Evolutionary conservation across 495 filamentous ascomycete species (phyloP).

Genomic region (Penicillium angulare): DNA sequence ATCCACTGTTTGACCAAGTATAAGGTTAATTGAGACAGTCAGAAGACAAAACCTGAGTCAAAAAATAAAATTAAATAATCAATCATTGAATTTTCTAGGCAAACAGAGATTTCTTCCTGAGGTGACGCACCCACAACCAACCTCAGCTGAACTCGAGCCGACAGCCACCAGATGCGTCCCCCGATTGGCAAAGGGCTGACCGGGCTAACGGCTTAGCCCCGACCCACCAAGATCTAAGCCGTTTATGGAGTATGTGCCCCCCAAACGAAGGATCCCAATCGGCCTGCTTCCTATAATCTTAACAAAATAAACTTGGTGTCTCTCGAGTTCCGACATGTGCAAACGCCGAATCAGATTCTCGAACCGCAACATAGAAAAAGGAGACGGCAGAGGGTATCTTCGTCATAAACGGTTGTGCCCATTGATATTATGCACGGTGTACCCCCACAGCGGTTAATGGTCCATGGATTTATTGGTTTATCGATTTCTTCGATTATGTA

Average conservation of each 20-base stretch:
- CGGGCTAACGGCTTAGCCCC: conserved; percentile 21
- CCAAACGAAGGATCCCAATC: not conserved
- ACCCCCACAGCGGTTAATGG: too few species aligned
- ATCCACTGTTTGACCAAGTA: not conserved
- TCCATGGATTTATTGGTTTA: too few species aligned
- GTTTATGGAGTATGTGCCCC: not conserved
- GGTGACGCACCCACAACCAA: too few species aligned
- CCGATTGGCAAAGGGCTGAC: conserved; percentile 19
- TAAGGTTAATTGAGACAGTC: not conserved
- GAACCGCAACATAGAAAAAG: too few species aligned
- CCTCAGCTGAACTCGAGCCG: conserved; percentile 26
- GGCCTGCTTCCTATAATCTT: not conserved
- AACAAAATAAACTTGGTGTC: not conserved
- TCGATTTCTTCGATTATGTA: too few species aligned
- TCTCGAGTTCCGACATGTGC: too few species aligned
- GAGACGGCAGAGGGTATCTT: too few species aligned
- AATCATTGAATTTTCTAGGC: not conserved
- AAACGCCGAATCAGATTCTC: too few species aligned
- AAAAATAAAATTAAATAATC: not conserved
- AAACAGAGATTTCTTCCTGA: conserved; percentile 5
- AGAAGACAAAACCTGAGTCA: conserved; percentile 5
- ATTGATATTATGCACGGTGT: too few species aligned
- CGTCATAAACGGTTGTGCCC: too few species aligned
- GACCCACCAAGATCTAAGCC: conserved; percentile 18
- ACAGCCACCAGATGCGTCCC: conserved; percentile 10